These are phyloP conservation scores for Pseudogymnoascus sp. DNA, from an alignment of 2,329 filamentous ascomycete genomes.

Conservation along the genomic window DNA sequence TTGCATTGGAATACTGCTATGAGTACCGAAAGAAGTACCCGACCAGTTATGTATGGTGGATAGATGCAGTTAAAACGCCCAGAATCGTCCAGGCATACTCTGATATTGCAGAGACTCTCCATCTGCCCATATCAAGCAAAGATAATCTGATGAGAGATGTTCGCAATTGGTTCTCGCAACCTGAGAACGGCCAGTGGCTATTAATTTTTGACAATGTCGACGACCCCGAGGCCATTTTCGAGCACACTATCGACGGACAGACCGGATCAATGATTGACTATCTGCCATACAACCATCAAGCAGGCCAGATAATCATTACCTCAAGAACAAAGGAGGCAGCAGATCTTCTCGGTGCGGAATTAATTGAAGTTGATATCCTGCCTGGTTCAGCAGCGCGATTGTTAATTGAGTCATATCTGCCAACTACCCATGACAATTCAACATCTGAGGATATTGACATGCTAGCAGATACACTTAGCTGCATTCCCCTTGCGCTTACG, in stretches of 20 bases:
- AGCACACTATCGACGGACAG: not conserved
- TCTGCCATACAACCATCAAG: not conserved
- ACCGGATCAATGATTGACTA: not conserved
- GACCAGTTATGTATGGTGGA: not conserved
- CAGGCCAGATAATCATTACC: not conserved
- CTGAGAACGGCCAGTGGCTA: not conserved
- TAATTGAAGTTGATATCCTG: not conserved
- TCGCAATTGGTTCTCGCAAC: not conserved
- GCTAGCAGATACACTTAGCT: not conserved
- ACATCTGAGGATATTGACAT: not conserved
- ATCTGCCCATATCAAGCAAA: not conserved
- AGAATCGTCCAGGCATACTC: not conserved
- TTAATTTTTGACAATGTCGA: not conserved
- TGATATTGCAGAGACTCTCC: not conserved
- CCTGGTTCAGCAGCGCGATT: not conserved
- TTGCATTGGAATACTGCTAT: not conserved
- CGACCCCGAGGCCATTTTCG: not conserved
- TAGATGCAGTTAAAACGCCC: not conserved
- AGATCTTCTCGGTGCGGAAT: not conserved
- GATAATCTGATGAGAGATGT: not conserved
- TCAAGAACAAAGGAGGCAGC: not conserved
- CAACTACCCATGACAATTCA: not conserved
- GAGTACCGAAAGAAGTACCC: not conserved
- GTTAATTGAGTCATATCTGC: not conserved
- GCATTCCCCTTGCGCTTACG: not conserved